Base-by-base conservation (phyloP, 192 early-diverging fungal genomes). In the Backusella australiensis region DNA sequence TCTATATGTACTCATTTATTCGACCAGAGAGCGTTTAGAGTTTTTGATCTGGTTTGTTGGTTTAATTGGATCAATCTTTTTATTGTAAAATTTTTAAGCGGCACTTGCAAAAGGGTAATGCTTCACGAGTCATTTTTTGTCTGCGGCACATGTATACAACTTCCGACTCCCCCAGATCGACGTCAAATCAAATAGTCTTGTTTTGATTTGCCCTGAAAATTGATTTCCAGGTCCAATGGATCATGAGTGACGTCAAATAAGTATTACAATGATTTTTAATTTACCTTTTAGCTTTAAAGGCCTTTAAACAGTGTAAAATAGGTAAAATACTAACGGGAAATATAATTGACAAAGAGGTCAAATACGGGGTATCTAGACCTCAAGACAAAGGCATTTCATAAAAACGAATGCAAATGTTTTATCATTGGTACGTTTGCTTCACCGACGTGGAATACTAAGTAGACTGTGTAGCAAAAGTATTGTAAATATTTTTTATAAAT, bases 81-180 rank as follows among this genome's bases (percentile, higher is more conserved):
- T 63, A 26, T 63, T 29, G 53, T 56, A 56, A 56, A 56, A 56
- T 4, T 67, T 36, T 35, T n/a, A 69, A 69, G 35, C 67, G 67
- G 67, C 67, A 38, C 4, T 69, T 69, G 35, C 67, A 69, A 69
- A 69, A 69, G 67, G 67, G 67, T 69, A 69, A 69, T 69, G 67
- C 67, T 69, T 69, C 67, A 69, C 67, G 67, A 69, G 67, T 69
- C 67, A 69, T 67, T 69, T 69, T 39, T 15, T 39, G n/a, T 67
- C 34, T 36, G 67, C 67, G 67, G 67, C 68, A 69, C 68, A 69
- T 69, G 68, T 41, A 39, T 69, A 63, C 56, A 63, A 63, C 26
- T 69, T 69, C 38, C 34, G 34, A 67, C 66, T 68, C 26, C 35
- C 19, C 29, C 71, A 72, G 71, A 72, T 72, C 71, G 71, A 72